Percentiles rank a stretch among this genome's conserved stretches.
Evolutionary conservation across 2,329 filamentous ascomycete species (phyloP).

Genomic region (Aspergillus neoniger): DNA sequence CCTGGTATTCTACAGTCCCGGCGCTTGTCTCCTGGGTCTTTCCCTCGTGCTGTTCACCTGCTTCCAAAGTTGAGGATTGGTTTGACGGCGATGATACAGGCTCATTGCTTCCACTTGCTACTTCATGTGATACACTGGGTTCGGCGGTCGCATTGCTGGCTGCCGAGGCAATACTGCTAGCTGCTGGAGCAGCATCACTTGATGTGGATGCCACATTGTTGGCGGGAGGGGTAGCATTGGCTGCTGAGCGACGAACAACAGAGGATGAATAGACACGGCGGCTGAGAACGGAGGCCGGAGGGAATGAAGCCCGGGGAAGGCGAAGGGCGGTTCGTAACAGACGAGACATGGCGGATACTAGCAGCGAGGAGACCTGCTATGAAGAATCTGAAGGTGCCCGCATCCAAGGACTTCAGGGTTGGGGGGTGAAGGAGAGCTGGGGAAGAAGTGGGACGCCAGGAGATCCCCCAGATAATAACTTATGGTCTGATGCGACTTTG

Average conservation of each 20-base stretch:
- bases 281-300: constrained; percentile 8
- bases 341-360: constrained; percentile 13
- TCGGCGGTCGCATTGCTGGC: too few relatives aligned
- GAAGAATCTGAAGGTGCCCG: background rate
- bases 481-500: too few relatives aligned
- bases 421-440: too few relatives aligned
- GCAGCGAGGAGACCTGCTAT: background rate
- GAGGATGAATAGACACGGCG: constrained; percentile 12
- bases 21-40: background rate
- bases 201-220: background rate
- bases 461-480: too few relatives aligned
- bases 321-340: constrained; percentile 15
- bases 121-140: too few relatives aligned
- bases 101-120: too few relatives aligned
- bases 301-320: constrained; percentile 7
- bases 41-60: background rate
- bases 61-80: too few relatives aligned
- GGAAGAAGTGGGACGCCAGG: too few relatives aligned
- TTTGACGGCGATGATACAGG: too few relatives aligned
- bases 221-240: background rate
- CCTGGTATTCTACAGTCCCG: background rate
- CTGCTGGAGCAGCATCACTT: background rate
- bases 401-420: background rate
- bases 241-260: background rate
- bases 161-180: background rate